Evolutionary conservation across 305 asterid species (phyloP).

Genomic region (Fraxinus xanthoxyloides): DNA sequence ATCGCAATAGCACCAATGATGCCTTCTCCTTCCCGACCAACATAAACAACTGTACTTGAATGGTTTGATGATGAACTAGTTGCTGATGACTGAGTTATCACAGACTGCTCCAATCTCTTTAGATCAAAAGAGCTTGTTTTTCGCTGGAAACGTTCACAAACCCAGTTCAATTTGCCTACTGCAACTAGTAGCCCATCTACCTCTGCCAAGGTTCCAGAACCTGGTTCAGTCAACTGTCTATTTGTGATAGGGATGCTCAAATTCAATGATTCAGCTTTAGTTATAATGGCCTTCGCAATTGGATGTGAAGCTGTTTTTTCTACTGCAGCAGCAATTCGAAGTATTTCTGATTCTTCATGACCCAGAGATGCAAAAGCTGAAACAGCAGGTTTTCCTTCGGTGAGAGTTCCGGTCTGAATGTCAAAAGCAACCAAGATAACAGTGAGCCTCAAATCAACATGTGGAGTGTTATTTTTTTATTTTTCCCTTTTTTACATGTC

Average conservation of each 20-base stretch:
- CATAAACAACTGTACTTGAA: slow-evolving; percentile 82
- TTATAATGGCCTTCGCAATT: slow-evolving; percentile 80
- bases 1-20: slow-evolving; percentile 87
- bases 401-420: slow-evolving; percentile 91
- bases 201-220: slow-evolving; percentile 96
- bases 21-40: slow-evolving; percentile 97
- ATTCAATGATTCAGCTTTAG: slow-evolving; percentile 69
- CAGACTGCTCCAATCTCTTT: slow-evolving; percentile 64
- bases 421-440: slow-evolving; percentile 17
- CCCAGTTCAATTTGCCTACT: slow-evolving; percentile 93
- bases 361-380: slow-evolving; percentile 63
- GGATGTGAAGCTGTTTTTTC: slow-evolving; percentile 99
- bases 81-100: slow-evolving; percentile 48
- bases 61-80: slow-evolving; percentile 61
- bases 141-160: slow-evolving; percentile 74
- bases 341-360: slow-evolving; percentile 67
- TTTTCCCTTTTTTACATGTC: background rate
- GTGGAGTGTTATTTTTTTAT: background rate
- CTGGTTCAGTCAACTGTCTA: slow-evolving; percentile 88
- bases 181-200: slow-evolving; percentile 93
- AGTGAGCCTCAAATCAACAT: slow-evolving; percentile 9
- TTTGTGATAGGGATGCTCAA: slow-evolving; percentile 70
- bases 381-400: slow-evolving; percentile 94
- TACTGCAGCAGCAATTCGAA: slow-evolving; percentile 89
- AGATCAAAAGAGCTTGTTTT: slow-evolving; percentile 49